Conservation (phyloP, 2,329 filamentous ascomycete genomes). For the Ploettnerulaceae sp. region DNA sequence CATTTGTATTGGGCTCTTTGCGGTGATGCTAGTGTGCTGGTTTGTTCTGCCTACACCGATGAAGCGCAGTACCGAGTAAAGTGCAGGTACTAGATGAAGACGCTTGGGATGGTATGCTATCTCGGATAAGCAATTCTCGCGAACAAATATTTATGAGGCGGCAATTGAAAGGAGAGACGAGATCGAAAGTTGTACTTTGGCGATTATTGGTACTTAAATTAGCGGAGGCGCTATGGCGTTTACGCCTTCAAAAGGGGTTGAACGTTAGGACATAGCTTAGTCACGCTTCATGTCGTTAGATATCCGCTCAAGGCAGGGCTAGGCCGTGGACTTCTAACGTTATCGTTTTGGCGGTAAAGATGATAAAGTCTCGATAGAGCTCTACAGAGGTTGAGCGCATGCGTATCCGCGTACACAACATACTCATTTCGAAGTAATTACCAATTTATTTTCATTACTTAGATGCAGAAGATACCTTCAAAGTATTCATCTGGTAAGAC, state of each 20-base stretch:
- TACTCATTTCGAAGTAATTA: too few relatives aligned
- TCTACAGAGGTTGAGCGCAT: too few relatives aligned
- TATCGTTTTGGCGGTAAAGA: too few relatives aligned
- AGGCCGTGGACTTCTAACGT: slow-evolving; percentile 19
- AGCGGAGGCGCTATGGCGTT: slow-evolving; percentile 27
- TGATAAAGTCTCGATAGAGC: too few relatives aligned
- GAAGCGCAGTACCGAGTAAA: slow-evolving; percentile 55
- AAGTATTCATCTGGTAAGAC: too few relatives aligned
- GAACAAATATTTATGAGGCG: too few relatives aligned
- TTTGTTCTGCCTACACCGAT: slow-evolving; percentile 48
- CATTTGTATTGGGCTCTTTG: slow-evolving; percentile 62
- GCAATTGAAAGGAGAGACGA: background rate
- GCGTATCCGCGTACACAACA: too few relatives aligned
- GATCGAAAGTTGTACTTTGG: background rate
- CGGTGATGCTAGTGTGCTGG: slow-evolving; percentile 62
- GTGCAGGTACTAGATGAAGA: too few relatives aligned
- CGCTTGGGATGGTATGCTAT: too few relatives aligned
- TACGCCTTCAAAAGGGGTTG: slow-evolving; percentile 6
- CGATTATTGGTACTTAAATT: slow-evolving; percentile 1
- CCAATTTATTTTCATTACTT: too few relatives aligned
- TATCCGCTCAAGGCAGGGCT: slow-evolving; percentile 17
- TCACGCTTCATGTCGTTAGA: slow-evolving; percentile 20
- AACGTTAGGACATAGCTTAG: slow-evolving; percentile 27
- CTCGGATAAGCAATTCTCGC: too few relatives aligned
- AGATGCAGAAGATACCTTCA: too few relatives aligned